phyloP scores from a whole-genome alignment of 768 basidiomycete genomes.

The Pleurotus sapidus region DNA sequence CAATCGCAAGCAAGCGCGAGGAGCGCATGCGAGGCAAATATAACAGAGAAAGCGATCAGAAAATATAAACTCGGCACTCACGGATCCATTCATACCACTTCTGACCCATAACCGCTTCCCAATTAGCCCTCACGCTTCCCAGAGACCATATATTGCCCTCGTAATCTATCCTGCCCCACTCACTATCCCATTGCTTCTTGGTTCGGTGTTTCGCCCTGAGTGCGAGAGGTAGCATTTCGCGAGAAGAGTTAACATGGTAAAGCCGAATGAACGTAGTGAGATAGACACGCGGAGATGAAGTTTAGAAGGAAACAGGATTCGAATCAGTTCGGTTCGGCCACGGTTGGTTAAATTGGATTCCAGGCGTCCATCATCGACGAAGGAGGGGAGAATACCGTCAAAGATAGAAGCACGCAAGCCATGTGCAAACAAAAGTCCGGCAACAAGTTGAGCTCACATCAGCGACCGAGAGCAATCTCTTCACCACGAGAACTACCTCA shows the following conservation, averaged over 20 bases:
- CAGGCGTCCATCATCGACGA: not conserved
- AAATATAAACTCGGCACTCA: conserved; percentile 38
- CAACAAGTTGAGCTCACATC: not conserved
- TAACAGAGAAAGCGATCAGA: conserved; percentile 2
- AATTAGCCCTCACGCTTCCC: conserved; percentile 58
- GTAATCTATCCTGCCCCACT: conserved; percentile 73
- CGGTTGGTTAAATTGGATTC: not conserved
- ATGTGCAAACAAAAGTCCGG: not conserved
- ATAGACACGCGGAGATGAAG: not conserved
- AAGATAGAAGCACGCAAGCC: not conserved
- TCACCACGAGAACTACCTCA: conserved; percentile 27
- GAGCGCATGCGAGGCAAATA: not conserved
- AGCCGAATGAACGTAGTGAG: conserved; percentile 1
- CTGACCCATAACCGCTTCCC: conserved; percentile 82
- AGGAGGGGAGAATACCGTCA: not conserved
- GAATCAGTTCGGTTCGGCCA: not conserved
- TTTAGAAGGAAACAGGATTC: not conserved
- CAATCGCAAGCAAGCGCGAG: too few relatives aligned
- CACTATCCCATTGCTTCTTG: conserved; percentile 59
- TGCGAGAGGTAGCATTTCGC: not conserved
- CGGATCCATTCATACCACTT: conserved; percentile 72
- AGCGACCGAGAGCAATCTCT: not conserved
- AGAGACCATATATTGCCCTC: conserved; percentile 91
- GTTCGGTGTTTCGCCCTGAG: conserved; percentile 48
- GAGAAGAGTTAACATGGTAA: not conserved